A percentile compares a stretch with the other conserved stretches of the same genome.
Evolutionary conservation across 192 early-diverging fungal genomes (phyloP).

Genomic region (Rhizoclosmatium sp.): DNA sequence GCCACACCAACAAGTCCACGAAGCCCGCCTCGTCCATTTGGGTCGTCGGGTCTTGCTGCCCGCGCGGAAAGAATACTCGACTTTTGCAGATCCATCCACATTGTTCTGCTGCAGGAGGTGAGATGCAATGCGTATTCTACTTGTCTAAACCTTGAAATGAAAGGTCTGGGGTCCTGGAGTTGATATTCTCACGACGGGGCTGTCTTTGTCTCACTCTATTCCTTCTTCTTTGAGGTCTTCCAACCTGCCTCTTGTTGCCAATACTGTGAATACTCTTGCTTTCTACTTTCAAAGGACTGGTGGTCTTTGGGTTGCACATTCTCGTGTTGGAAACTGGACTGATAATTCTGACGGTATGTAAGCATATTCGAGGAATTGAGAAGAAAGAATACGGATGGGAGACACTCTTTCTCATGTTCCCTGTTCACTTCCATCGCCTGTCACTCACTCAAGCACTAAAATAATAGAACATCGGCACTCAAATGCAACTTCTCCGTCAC

Average conservation of each 20-base stretch:
- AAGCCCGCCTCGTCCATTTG: background rate
- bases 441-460: background rate
- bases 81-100: slow-evolving; percentile 28
- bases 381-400: background rate
- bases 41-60: background rate
- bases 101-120: slow-evolving; percentile 38
- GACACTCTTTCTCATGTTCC: background rate
- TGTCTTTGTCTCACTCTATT: slow-evolving; percentile 34
- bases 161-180: slow-evolving; percentile 43
- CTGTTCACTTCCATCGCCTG: too few relatives aligned
- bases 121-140: background rate
- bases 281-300: slow-evolving; percentile 33
- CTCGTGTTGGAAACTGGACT: slow-evolving; percentile 17
- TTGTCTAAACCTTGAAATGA: background rate
- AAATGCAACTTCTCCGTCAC: background rate
- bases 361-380: background rate
- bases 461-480: slow-evolving; percentile 22
- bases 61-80: slow-evolving; percentile 34
- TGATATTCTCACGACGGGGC: slow-evolving; percentile 27
- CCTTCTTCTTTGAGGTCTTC: slow-evolving; percentile 24
- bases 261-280: slow-evolving; percentile 32
- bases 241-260: slow-evolving; percentile 22
- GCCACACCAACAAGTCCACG: background rate
- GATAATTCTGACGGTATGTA: background rate
- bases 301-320: slow-evolving; percentile 41